Base-by-base conservation (phyloP, 345 rosid species). In the Barbarea vulgaris region DNA sequence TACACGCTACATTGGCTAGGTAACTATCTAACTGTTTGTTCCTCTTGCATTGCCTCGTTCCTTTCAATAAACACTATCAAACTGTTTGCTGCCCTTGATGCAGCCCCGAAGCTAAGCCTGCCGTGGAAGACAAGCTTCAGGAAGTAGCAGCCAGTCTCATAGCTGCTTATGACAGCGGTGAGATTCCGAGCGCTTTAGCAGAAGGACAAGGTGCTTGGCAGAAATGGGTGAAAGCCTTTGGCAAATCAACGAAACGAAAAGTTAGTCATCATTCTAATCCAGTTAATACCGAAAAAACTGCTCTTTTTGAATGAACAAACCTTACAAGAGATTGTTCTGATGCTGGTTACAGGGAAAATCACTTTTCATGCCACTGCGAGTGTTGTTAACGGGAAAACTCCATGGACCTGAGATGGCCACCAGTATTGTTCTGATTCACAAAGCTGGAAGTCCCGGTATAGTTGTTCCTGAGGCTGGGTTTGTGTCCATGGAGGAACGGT, bases 331-430 rank as follows among this genome's bases (percentile, higher is more conserved):
- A 37, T 63, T 34, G 27, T 62, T 69, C 28, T 24, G 37, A 62
- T 37, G 9, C 39, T 62, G 47, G 37, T 79, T 61, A 80, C 84
- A 93, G 96, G 96, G 97, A 24, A 94, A 90, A 72, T 86, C 96
- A 19, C 93, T 94, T 56, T 94, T 90, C 87, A 87, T 89, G 98
- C 96, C 97, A 4, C 85, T 89, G 36, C 83, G 97, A 60, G 83
- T 89, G 60, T 80, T 91, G 87, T 57, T 94, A 76, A 88, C 95
- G 0, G 98, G 98, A 63, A 94, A 91, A 77, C 86, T 94, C 18
- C 96, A 91, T 37, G 98, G 98, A 54, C 98, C 98, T 28, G 97
- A 91, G 64, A 94, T 93, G 87, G 93, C 86, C 25, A 63, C 86
- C 0, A 86, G 91, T 69, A 78, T 94, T 58, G 33, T 88, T 31